Evolutionary conservation across 148 eudicot species (phyloP).

Genomic region (Amaranthus hypochondriacus): DNA sequence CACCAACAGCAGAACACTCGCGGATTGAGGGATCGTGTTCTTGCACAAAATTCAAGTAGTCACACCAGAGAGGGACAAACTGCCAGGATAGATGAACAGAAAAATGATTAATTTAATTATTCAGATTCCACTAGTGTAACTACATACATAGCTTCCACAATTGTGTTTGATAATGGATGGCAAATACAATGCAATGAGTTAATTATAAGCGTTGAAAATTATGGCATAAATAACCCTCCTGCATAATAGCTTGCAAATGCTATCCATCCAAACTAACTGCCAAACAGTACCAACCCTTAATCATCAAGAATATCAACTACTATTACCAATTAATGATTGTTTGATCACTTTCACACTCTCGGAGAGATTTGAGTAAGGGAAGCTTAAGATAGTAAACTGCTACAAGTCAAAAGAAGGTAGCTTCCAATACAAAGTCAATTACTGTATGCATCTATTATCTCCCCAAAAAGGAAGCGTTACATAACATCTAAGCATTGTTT

Average conservation of each 20-base stretch:
- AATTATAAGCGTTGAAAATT: neutral
- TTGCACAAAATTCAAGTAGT: conserved; percentile 68
- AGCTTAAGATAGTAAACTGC: neutral
- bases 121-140: neutral
- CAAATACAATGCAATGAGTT: neutral
- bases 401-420: neutral
- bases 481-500: neutral
- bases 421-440: neutral
- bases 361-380: neutral
- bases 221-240: neutral
- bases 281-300: neutral
- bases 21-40: conserved; percentile 65
- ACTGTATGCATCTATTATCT: neutral
- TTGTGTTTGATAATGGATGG: neutral
- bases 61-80: conserved; percentile 90
- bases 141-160: neutral
- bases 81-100: conserved; percentile 32
- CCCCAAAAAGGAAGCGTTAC: neutral
- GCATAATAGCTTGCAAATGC: neutral
- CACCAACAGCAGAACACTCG: conserved; percentile 56
- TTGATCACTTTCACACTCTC: neutral
- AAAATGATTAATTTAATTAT: conserved; percentile 8
- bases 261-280: neutral
- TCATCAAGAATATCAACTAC: neutral
- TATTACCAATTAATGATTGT: neutral